A percentile compares a stretch with the other conserved stretches of the same genome.
These are phyloP conservation scores for Aspergillus viridinutans DNA, from an alignment of 2,329 filamentous ascomycete genomes.

Conservation along the genomic window DNA sequence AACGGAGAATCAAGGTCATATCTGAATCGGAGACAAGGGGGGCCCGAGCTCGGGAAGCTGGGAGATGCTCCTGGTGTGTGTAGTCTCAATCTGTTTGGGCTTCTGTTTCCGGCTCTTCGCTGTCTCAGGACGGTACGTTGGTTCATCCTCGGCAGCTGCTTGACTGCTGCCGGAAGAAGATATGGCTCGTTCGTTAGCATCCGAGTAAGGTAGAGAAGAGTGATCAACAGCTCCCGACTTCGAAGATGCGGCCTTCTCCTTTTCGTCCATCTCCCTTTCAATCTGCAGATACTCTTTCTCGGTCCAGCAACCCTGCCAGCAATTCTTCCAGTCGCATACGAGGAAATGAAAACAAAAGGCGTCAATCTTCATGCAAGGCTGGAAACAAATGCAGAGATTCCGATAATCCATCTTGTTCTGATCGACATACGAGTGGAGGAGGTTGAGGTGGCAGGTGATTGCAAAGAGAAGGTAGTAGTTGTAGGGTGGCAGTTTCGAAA, in stretches of 20 bases:
- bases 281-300: constrained; percentile 72
- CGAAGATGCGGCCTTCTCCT: constrained; percentile 21
- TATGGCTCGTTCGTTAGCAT: constrained; percentile 52
- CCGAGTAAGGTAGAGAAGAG: constrained; percentile 14
- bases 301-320: constrained; percentile 93
- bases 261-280: constrained; percentile 42
- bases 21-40: constrained; percentile 46
- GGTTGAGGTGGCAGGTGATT: constrained; percentile 91
- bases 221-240: constrained; percentile 21
- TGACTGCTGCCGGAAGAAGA: constrained; percentile 65
- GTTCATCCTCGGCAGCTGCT: constrained; percentile 39
- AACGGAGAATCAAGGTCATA: constrained; percentile 21
- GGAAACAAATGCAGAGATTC: constrained; percentile 94
- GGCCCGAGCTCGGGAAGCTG: constrained; percentile 47
- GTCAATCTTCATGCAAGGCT: constrained; percentile 95
- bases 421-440: constrained; percentile 84
- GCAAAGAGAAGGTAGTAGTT: constrained; percentile 98
- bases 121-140: constrained; percentile 27
- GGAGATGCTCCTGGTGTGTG: constrained; percentile 35
- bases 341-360: constrained; percentile 92
- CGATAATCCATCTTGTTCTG: constrained; percentile 99
- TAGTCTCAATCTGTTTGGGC: constrained; percentile 32
- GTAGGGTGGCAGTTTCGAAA: constrained; percentile 90
- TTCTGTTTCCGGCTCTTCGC: constrained; percentile 27
- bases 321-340: constrained; percentile 91